Base-by-base conservation (phyloP, 2,329 filamentous ascomycete species). In the Botryotinia globosa region DNA sequence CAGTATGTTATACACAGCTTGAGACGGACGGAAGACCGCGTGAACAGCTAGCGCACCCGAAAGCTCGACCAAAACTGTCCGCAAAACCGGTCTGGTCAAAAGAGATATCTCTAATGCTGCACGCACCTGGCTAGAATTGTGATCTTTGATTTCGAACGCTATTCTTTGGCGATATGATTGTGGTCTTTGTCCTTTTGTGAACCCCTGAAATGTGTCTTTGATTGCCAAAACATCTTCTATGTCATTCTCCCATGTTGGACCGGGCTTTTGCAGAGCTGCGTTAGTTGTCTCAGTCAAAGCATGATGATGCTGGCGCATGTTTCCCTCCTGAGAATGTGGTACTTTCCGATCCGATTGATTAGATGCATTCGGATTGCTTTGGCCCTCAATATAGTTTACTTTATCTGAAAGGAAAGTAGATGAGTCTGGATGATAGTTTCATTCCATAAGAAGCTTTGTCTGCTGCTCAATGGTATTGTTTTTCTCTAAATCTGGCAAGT, bases 171-270 rank as follows among this genome's bases (percentile, higher is more conserved):
- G 56, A 37, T 45, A 70, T 34, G 56, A 61, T 22, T 70, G 56
- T 39, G 67, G 67, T 37, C 39, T 51, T 22, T 39, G 66, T 18
- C 66, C 66, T 56, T 58, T 58, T 12, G 48, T n/a, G 59, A 58
- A 56, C 20, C 34, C 51, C 34, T 69, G 39, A 25, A 58, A 69
- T 32, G 54, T 44, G n/a, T 69, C 51, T 59, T 44, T 58, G n/a
- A 69, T 59, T 39, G 37, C n/a, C 48, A 69, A 44, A 32, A 59
- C 29, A 56, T 56, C 66, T 58, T 59, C 66, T 29, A 59, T 39
- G 20, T 69, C 66, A 12, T 32, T 63, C 39, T 69, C 48, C 66
- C 37, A 69, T 44, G 48, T 39, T n/a, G 59, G 29, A 14, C 51
- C 37, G 4, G 42, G 42, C 18, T 44, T 32, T 20, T 25, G 37